Evolutionary conservation across 257 asterid genomes (phyloP), one percentile per base, ranked within the genome.

Genomic region (Avicennia marina): DNA sequence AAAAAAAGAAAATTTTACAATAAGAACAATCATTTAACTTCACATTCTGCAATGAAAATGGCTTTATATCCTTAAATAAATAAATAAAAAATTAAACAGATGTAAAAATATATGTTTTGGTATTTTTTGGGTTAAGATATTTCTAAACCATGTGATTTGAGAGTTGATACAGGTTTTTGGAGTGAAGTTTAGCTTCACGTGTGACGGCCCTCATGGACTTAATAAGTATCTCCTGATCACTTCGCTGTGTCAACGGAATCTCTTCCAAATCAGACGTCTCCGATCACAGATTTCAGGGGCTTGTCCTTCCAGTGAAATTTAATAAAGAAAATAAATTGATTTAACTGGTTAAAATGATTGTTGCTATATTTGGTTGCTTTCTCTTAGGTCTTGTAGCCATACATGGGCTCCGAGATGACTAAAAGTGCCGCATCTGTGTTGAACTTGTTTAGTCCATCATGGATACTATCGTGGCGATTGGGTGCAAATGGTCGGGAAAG

Each of bases 151-250:
- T n/a, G n/a, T n/a, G n/a, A n/a, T n/a, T n/a, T n/a, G n/a, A n/a
- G n/a, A n/a, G n/a, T 62, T 53, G 39, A 39, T 64, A 17, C 56
- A 69, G 67, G 64, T 60, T 58, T 66, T 63, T 21, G 36, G 21
- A 60, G 72, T 46, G 64, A 63, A 69, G 53, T 43, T 66, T 19
- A 63, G 61, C 72, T 79, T 71, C 69, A 86, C 79, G 91, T n/a
- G 80, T 67, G 95, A 83, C 79, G 87, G 86, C 66, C 94, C 94
- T 66, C 76, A 69, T 63, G 89, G 84, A 45, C 63, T 86, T 69
- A n/a, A n/a, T 72, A 81, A 65, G 50, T 81, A 42, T 60, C 68
- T 49, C 75, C 74, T 1, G 85, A 84, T 65, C 74, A 82, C 71
- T 86, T 81, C 71, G 71, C 94, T 65, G 58, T 55, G 59, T 60